Evolutionary conservation across 2,329 filamentous ascomycete genomes (phyloP).

Genomic region (Macrophomina phaseolina): DNA sequence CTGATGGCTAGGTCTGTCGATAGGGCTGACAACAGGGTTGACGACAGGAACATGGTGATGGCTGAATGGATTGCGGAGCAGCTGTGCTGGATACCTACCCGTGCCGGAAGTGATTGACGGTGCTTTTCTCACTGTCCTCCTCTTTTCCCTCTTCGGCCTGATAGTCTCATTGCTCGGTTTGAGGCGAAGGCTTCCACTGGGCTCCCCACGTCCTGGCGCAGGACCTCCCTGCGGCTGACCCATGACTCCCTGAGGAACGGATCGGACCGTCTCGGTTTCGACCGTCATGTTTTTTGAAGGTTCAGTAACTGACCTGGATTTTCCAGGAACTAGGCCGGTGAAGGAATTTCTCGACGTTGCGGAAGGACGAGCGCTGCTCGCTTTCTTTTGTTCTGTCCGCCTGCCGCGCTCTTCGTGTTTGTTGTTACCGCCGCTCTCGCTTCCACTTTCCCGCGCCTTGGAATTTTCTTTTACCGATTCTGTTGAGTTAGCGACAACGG

Average conservation of each 20-base stretch:
- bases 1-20: constrained; percentile 33
- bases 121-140: constrained; percentile 76
- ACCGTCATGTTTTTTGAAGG: constrained; percentile 92
- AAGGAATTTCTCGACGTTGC: constrained; percentile 66
- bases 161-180: constrained; percentile 97
- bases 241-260: constrained; percentile 82
- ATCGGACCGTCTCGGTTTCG: constrained; percentile 93
- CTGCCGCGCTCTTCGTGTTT: constrained; percentile 53
- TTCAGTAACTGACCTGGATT: constrained; percentile 71
- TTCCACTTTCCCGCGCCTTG: constrained; percentile 63
- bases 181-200: constrained; percentile 75
- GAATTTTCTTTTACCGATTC: constrained; percentile 46
- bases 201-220: constrained; percentile 65
- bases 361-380: constrained; percentile 25
- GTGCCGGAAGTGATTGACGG: constrained; percentile 72
- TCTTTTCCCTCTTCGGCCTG: constrained; percentile 90
- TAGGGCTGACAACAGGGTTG: constrained; percentile 10
- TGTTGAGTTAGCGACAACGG: constrained; percentile 23
- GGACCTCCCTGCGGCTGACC: constrained; percentile 64
- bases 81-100: constrained; percentile 62
- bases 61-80: constrained; percentile 39
- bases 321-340: constrained; percentile 66
- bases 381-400: constrained; percentile 50
- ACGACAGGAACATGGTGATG: constrained; percentile 32
- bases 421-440: constrained; percentile 68